Evolutionary conservation across 2,329 filamentous ascomycete genomes (phyloP).

Genomic region (Oidium heveae): DNA sequence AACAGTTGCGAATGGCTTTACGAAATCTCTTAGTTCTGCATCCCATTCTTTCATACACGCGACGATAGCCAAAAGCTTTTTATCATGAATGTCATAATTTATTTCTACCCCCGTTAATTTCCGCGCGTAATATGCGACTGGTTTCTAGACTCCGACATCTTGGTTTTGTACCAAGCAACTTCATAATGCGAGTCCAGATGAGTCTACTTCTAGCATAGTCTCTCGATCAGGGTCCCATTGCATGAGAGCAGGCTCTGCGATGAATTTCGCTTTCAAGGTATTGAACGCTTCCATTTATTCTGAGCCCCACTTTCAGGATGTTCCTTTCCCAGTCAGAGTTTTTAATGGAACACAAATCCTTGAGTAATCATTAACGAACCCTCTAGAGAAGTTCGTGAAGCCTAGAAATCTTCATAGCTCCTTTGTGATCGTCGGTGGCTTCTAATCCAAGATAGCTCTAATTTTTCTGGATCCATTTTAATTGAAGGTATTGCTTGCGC

Average conservation of each 20-base stretch:
- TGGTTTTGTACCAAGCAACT: not conserved
- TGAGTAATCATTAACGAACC: not conserved
- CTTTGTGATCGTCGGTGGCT: no score
- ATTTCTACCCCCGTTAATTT: not conserved
- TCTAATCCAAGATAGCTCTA: no score
- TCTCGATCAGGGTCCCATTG: no score
- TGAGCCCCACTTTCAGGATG: not conserved
- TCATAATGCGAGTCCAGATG: not conserved
- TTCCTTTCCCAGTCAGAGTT: not conserved
- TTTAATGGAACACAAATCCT: not conserved
- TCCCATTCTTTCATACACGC: no score
- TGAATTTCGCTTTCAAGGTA: no score
- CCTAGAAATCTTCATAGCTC: no score
- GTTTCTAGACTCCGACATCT: not conserved
- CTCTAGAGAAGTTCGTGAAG: no score
- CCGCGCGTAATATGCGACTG: no score
- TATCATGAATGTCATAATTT: slow-evolving; percentile 1
- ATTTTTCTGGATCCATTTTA: no score
- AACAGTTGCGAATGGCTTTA: not conserved
- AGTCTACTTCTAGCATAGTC: no score
- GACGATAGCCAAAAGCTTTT: not conserved
- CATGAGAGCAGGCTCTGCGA: no score
- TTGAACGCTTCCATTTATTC: not conserved
- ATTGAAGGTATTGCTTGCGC: not conserved
- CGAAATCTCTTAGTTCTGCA: not conserved